Conservation (phyloP, 352 stramenopile species). For the Thraustochytrium striatum region DNA sequence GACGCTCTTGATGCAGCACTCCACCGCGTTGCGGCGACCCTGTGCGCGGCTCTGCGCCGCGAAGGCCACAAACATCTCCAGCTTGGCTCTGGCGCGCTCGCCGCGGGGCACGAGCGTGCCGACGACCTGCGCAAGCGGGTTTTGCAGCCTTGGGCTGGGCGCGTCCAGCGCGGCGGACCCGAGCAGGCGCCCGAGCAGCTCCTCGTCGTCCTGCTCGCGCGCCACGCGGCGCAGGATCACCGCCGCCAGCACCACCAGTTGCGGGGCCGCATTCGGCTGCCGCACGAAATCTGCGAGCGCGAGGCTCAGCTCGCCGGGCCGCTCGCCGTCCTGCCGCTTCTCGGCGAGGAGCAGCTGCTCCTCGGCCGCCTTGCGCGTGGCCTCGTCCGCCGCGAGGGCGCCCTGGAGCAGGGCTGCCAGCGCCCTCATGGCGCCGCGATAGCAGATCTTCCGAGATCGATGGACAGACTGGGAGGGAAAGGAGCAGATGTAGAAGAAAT, state of each 20-base stretch:
- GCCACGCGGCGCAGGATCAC: constrained; percentile 1
- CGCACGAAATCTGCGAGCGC: constrained; percentile 2
- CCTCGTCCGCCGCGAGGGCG: neutral
- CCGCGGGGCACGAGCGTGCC: neutral
- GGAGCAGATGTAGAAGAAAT: too few relatives aligned
- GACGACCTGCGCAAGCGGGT: neutral
- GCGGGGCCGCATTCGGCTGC: neutral
- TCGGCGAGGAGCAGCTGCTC: neutral
- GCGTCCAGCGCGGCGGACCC: neutral
- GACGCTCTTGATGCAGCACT: neutral
- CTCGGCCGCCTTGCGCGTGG: neutral
- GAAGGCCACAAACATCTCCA: neutral
- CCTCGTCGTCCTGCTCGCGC: neutral
- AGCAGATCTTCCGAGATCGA: too few relatives aligned
- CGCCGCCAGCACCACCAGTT: neutral
- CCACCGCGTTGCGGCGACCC: neutral
- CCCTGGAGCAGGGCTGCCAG: too few relatives aligned
- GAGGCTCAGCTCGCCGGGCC: neutral
- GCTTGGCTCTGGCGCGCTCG: neutral
- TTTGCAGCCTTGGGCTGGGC: neutral
- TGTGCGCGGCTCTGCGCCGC: neutral
- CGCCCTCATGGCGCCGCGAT: too few relatives aligned
- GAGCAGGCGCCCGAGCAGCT: neutral
- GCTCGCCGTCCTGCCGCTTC: neutral
- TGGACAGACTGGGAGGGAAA: too few relatives aligned